Conservation (phyloP, 176 grass and related monocot species). For the Tuctoria greenei region DNA sequence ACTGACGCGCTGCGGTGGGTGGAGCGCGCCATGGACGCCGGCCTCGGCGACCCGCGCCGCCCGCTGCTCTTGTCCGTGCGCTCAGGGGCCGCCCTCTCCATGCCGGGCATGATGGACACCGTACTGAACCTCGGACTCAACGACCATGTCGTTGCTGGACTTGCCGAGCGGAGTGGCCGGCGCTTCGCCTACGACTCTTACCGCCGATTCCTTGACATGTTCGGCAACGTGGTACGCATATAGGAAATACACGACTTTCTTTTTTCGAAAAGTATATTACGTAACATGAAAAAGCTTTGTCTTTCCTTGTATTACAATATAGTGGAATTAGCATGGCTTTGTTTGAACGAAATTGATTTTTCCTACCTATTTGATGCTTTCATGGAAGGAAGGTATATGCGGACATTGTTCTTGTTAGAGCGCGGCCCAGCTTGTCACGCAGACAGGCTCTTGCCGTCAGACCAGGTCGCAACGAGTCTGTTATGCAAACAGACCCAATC, state of each 20-base stretch:
- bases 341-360: too few relatives aligned
- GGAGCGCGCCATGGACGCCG: slow-evolving; percentile 62
- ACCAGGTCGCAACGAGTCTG: too few relatives aligned
- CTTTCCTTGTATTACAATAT: too few relatives aligned
- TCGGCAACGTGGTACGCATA: slow-evolving; percentile 67
- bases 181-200: slow-evolving; percentile 90
- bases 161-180: slow-evolving; percentile 56
- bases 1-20: slow-evolving; percentile 54
- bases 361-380: too few relatives aligned
- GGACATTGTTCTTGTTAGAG: too few relatives aligned
- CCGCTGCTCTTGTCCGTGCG: slow-evolving; percentile 90
- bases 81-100: slow-evolving; percentile 90
- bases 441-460: too few relatives aligned
- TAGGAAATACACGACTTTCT: not conserved
- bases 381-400: too few relatives aligned
- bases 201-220: slow-evolving; percentile 91
- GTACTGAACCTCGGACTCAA: slow-evolving; percentile 93
- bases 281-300: too few relatives aligned
- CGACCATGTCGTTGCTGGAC: slow-evolving; percentile 61
- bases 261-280: too few relatives aligned
- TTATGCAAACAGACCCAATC: too few relatives aligned
- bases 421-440: too few relatives aligned
- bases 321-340: too few relatives aligned
- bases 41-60: slow-evolving; percentile 56
- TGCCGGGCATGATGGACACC: slow-evolving; percentile 99